Base-by-base conservation (phyloP, 2,329 filamentous ascomycete genomes). In the Alternaria sp. region DNA sequence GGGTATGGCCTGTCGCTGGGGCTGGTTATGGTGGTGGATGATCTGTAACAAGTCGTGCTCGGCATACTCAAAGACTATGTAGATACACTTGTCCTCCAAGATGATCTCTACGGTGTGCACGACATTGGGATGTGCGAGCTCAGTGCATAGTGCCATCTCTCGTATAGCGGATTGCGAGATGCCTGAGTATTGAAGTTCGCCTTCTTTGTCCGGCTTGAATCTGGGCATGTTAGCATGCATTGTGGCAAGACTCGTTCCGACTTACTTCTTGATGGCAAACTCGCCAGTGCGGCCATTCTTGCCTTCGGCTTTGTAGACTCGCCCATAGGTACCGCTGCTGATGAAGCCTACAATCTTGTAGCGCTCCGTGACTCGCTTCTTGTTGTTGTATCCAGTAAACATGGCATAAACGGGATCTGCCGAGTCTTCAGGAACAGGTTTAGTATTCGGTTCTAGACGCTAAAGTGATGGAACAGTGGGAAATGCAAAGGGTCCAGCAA, bases 331-430 rank as follows among this genome's bases (percentile, higher is more conserved):
- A 47, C 95, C 95, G 70, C 93, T 97, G 76, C 93, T 97, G 72
- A 99, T 99, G 84, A 99, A 99, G 43, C 95, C 95, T 57, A 99
- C 90, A 71, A 99, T 95, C 71, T 95, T 93, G 81, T 98, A 99
- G 68, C 91, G 91, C 79, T 98, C 94, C 61, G 91, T 90, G 59
- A 98, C 93, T 64, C 92, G 90, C 65, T 95, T 91, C 80, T 97
- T 97, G 76, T 83, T 87, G 51, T 83, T 84, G 71, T 89, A 89
- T 64, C 80, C 80, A 26, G 81, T 77, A 53, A 83, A 77, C 67
- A 83, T 79, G 73, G 75, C 68, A 68, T 73, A 59, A 28, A 67
- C 57, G 22, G 69, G 70, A 55, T 74, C 72, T 32, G 56, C 63
- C 32, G 68, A 64, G 52, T 75, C 74, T 76, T 34, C 32, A 61